Conservation (phyloP, 164 flowering plant genomes). For the Pachysandra terminalis region DNA sequence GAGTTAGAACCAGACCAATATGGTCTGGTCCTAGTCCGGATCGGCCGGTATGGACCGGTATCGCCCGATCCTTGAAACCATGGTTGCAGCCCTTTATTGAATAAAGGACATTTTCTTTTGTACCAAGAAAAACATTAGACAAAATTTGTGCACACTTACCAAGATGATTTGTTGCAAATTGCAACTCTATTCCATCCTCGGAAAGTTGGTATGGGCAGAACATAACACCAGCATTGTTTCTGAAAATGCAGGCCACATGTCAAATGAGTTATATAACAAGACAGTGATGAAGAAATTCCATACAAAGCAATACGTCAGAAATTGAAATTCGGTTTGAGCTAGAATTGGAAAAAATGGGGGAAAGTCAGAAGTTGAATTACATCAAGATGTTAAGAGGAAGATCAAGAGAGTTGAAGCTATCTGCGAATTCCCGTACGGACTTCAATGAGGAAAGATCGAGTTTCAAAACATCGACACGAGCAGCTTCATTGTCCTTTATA, state of each 20-base stretch:
- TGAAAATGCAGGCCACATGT: conserved; percentile 19
- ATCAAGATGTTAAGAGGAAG: conserved; percentile 87
- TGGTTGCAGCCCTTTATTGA: too few relatives aligned
- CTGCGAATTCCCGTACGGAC: conserved; percentile 60
- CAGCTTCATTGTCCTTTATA: conserved; percentile 42
- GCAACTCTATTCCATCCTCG: conserved; percentile 79
- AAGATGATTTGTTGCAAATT: conserved; percentile 91
- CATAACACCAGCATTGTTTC: conserved; percentile 97
- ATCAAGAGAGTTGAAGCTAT: conserved; percentile 53
- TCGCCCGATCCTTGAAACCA: too few relatives aligned
- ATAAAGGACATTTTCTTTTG: too few relatives aligned
- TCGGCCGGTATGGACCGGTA: too few relatives aligned
- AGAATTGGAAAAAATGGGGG: conserved; percentile 3
- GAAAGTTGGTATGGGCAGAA: conserved; percentile 92
- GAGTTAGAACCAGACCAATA: too few relatives aligned
- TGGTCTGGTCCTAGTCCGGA: too few relatives aligned
- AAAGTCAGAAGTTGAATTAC: conserved; percentile 30
- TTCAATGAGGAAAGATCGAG: conserved; percentile 80
- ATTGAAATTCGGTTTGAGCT: neutral
- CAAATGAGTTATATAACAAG: too few relatives aligned
- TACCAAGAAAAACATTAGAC: too few relatives aligned
- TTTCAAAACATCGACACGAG: conserved; percentile 54
- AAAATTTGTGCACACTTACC: too few relatives aligned
- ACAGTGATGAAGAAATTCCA: too few relatives aligned
- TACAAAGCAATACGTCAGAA: too few relatives aligned